These are phyloP conservation scores for Phialophora verrucosa DNA, from an alignment of 2,329 filamentous ascomycete species.

Conservation along the genomic window DNA sequence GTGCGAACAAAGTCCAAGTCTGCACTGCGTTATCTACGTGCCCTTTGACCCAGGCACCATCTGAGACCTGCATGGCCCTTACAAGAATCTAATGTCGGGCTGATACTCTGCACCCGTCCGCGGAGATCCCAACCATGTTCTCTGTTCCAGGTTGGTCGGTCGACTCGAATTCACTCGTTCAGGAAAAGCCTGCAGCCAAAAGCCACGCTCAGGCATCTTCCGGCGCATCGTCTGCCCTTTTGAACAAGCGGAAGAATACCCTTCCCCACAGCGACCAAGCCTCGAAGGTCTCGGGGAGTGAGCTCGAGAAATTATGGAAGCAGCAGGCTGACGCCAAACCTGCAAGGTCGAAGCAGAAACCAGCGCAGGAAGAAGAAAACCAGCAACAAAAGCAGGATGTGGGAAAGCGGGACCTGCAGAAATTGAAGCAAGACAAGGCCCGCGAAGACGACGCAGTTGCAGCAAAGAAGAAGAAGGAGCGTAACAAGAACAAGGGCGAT, in stretches of 20 bases:
- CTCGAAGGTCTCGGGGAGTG: constrained; percentile 65
- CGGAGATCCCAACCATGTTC: constrained; percentile 66
- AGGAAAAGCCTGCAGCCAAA: constrained; percentile 40
- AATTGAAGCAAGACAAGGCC: not conserved
- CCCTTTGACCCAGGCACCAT: constrained; percentile 7
- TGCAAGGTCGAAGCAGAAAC: constrained; percentile 3
- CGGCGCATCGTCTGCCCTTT: constrained; percentile 34
- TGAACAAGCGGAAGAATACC: constrained; percentile 59
- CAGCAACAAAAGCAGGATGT: not conserved
- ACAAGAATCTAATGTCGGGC: constrained; percentile 11
- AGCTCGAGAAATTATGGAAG: constrained; percentile 79
- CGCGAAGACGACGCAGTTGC: not conserved
- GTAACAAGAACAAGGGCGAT: not conserved
- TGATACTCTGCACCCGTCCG: constrained; percentile 7
- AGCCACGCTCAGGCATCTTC: constrained; percentile 40
- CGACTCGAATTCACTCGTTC: constrained; percentile 48
- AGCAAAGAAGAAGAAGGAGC: constrained; percentile 2
- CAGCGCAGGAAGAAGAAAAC: constrained; percentile 1
- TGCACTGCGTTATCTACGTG: not conserved
- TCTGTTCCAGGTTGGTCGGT: constrained; percentile 92
- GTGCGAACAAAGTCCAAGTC: not conserved
- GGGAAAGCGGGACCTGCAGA: not conserved
- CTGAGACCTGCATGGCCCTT: constrained; percentile 29
- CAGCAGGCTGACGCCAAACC: constrained; percentile 54
- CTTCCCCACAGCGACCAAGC: constrained; percentile 15